Base-by-base conservation (phyloP, 2,329 filamentous ascomycete species). In the Tolypocladium endophyticum region DNA sequence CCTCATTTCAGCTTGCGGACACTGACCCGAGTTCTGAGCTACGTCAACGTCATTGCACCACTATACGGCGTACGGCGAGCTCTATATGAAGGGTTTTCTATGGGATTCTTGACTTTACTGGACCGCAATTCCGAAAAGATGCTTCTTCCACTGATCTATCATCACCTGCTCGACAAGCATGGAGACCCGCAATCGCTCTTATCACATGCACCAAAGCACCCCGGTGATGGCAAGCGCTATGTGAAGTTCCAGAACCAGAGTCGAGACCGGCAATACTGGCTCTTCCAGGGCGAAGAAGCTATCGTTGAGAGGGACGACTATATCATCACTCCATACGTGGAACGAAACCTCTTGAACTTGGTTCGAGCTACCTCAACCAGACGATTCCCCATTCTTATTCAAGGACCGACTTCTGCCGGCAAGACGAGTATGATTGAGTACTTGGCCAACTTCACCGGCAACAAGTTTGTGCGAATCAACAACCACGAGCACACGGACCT, bases 381-480 rank as follows among this genome's bases (percentile, higher is more conserved):
- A 41, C 85, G 89, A 56, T 99, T 96, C 71, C 95, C 94, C 0
- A 90, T 99, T 56, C 80, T 99, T 12, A 89, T 99, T 25, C 94
- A 99, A 73, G 94, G 94, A 4, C 94, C 95, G 16, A 99, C 94
- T 0, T 99, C 95, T 6, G 90, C 93, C 16, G 94, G 94, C 64
- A 99, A 99, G 75, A 99, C 94, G 0, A 97, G 93, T 73, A 99
- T 99, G 94, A 96, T 99, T 50, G 93, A 97, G 73, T 97, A 96
- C 71, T 81, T 99, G 43, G 93, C 95, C n/a, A 94, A 96, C 69
- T 88, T 90, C 59, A 97, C 92, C 36, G 94, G 95, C 4, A 96
- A 99, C 71, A 94, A 90, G 69, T 99, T 97, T 70, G 92, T 99
- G 52, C 86, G 94, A 61, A 99, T 99, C 79, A 99, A 99, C 76